Base-by-base conservation (phyloP, 768 basidiomycete genomes). In the Boletus sp. region DNA sequence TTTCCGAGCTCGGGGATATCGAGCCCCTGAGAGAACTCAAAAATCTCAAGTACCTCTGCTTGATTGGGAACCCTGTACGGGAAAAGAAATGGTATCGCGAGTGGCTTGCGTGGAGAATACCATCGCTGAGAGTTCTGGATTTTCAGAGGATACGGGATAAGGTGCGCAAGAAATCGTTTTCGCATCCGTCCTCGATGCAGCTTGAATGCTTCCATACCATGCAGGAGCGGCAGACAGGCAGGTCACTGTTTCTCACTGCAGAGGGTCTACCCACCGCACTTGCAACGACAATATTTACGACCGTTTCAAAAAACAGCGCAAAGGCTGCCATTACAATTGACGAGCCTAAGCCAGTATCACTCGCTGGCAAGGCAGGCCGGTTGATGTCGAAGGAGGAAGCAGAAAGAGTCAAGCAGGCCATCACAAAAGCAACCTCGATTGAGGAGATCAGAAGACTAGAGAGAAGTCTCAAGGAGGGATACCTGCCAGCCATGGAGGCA, bases 71-170 rank as follows among this genome's bases (percentile, higher is more conserved):
- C 64, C 92, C 94, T 54, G 90, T 94, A 33, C 77, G 81, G 70
- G 89, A 94, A 78, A 90, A 90, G 81, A 92, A 93, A 83, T 92
- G 89, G 85, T 96, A 95, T 79, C 90, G 92, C 78, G 91, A 93
- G 78, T 96, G 93, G 93, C 84, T 94, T 79, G 85, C 90, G 65
- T 93, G 85, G 84, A 85, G 87, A 77, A 80, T 93, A 79, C 85
- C 88, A 73, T 81, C 83, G 70, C 82, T 96, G 70, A 86, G 94
- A 82, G 90, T 93, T 76, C 80, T 96, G 70, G 93, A 96, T 83
- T 96, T 92, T 76, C 90, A 93, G 81, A 86, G 93, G 76, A 90
- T 96, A 67, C 86, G 89, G 72, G 92, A 94, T 74, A 93, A 94
- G 85, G 93, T 94, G 78, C 79, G 87, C 77, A 74, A 72, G 76